Evolutionary conservation across 306 rosid species (phyloP).

Genomic region (Hippophae rhamnoides): DNA sequence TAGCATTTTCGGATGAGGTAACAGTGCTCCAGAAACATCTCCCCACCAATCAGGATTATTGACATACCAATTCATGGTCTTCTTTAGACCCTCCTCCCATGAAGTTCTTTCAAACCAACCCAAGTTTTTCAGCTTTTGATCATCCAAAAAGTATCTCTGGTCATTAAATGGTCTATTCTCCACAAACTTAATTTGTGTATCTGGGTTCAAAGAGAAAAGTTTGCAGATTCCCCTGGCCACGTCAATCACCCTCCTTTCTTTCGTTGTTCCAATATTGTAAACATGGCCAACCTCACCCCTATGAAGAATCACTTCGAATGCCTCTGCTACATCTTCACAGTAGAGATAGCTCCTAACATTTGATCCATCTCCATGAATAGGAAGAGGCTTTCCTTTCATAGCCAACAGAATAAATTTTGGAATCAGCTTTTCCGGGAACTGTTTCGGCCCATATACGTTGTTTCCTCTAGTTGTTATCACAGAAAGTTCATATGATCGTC

Average conservation of each 20-base stretch:
- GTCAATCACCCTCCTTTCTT: constrained; percentile 83
- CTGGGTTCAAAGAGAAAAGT: constrained; percentile 51
- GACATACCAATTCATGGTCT: constrained; percentile 80
- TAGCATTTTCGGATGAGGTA: constrained; percentile 87
- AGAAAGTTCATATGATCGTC: constrained; percentile 77
- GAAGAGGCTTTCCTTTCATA: constrained; percentile 78
- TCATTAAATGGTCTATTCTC: constrained; percentile 91
- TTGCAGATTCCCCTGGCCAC: constrained; percentile 76
- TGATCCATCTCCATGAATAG: constrained; percentile 89
- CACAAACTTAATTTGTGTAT: constrained; percentile 65
- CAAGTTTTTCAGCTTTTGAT: constrained; percentile 62
- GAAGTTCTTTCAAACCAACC: constrained; percentile 82
- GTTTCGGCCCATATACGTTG: constrained; percentile 88
- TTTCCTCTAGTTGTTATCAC: constrained; percentile 90
- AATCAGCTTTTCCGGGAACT: constrained; percentile 80
- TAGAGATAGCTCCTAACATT: constrained; percentile 84
- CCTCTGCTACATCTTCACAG: constrained; percentile 94
- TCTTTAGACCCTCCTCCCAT: constrained; percentile 88
- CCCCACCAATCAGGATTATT: constrained; percentile 92
- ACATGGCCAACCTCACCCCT: constrained; percentile 95
- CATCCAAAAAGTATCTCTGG: constrained; percentile 79
- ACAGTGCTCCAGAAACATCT: constrained; percentile 84
- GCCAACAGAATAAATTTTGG: constrained; percentile 89
- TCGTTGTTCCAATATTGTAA: constrained; percentile 78
- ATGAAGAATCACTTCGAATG: constrained; percentile 84